Evolutionary conservation across 495 filamentous ascomycete species (phyloP), one percentile per base, ranked within the genome.

Genomic region (Penicillium psychrofluorescens): DNA sequence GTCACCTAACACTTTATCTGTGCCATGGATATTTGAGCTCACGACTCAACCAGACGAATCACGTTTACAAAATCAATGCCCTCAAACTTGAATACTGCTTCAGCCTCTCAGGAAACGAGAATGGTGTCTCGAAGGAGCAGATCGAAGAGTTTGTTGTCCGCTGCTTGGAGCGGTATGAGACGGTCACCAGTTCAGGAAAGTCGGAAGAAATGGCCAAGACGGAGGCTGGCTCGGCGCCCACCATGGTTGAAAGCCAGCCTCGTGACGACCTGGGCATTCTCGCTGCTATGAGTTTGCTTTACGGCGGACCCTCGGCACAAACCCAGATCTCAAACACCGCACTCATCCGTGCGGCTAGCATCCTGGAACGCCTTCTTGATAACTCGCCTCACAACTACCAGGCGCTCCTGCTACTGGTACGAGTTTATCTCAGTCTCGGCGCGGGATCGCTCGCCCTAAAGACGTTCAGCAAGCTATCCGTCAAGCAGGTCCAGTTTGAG

Each of bases 401-500:
- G 50, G 75, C 72, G 5, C 51, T 79, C 12, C 61, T 82, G 29
- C 59, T 79, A 16, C 60, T 81, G 32, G 67, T 78, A 3, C 67
- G 78, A 9, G 54, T 79, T 28, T 79, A 79, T 48, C 61, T 75
- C 29, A 61, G 71, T 33, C 43, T 83, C 10, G 79, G 79, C 7
- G 71, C 72, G 35, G 69, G 68, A 11, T 75, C 74, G 6, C 63
- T 75, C 9, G 78, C 79, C 4, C 49, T 80, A 50, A 67, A 62
- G 29, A 66, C 63, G 6, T 81, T 81, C 46, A 65, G 67, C 43
- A 72, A 67, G 34, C 63, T 83, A 12, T 76, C 76, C 13, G 70
- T 83, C 40, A 83, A 83, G 47, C 77, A 83, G 35, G 56, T 81
- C 27, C 79, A 83, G 51, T 72, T 72, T 46, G 77, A 81, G 48